These are phyloP conservation scores for Cytospora leucostoma DNA, from an alignment of 2,329 filamentous ascomycete genomes.

Conservation along the genomic window DNA sequence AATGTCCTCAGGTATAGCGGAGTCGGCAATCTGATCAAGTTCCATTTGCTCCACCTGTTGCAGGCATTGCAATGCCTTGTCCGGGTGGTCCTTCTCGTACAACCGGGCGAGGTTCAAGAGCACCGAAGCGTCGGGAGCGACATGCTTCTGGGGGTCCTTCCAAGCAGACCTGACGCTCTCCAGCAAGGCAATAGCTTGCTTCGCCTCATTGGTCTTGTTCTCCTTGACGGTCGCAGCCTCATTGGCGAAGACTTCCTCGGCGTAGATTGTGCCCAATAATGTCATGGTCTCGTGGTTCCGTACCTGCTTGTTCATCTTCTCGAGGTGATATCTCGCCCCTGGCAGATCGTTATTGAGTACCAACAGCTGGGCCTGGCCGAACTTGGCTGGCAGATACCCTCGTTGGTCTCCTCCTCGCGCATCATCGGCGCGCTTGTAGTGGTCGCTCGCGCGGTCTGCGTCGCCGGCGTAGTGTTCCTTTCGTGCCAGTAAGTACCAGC, in stretches of 20 bases:
- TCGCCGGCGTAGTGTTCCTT: conserved; percentile 87
- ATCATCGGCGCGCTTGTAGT: conserved; percentile 87
- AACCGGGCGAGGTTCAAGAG: conserved; percentile 88
- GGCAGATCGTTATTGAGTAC: conserved; percentile 82
- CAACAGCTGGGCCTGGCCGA: conserved; percentile 87
- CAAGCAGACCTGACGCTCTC: conserved; percentile 82
- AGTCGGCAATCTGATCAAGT: conserved; percentile 72
- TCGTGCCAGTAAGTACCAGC: conserved; percentile 91
- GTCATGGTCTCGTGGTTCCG: conserved; percentile 88
- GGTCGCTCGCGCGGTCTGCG: conserved; percentile 73
- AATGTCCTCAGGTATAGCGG: conserved; percentile 62
- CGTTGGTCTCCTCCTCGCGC: conserved; percentile 88
- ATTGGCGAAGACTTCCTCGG: conserved; percentile 86
- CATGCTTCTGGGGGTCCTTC: conserved; percentile 89
- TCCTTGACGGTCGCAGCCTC: conserved; percentile 75
- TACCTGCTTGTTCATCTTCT: conserved; percentile 82
- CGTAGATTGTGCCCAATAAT: conserved; percentile 85
- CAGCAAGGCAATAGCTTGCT: conserved; percentile 82
- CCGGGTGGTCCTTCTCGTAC: conserved; percentile 82
- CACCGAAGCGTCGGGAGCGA: conserved; percentile 80
- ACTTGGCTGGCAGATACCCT: conserved; percentile 91
- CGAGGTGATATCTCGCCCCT: conserved; percentile 88
- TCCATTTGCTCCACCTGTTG: conserved; percentile 92
- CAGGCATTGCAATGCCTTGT: conserved; percentile 89
- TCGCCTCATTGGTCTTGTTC: conserved; percentile 81